Evolutionary conservation across 2,329 filamentous ascomycete genomes (phyloP), one percentile per base, ranked within the genome.

Genomic region (Rugonectria rugulosa): DNA sequence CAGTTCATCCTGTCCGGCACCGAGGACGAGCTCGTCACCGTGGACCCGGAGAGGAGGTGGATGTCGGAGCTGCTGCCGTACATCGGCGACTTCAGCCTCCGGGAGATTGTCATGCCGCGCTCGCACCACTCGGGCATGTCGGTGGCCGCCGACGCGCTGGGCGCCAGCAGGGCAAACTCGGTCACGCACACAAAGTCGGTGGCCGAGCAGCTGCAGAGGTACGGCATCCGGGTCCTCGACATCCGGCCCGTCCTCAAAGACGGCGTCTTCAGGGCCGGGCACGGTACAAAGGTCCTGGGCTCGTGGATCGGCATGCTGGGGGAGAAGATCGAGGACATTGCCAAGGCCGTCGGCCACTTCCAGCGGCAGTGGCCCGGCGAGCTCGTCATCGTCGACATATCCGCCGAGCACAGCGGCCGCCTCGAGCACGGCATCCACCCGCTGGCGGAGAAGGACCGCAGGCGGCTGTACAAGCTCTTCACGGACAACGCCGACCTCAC

Each of bases 341-440:
- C 72, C 11, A 41, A 60, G 5, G 53, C 59, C 3, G 57, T 72
- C 52, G 73, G 72, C 54, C 23, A 54, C 4, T 74, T 72, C 58
- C 70, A 67, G 41, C 24, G 53, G 0, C 34, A 66, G 6, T 40
- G 62, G 19, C 71, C 71, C 3, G 72, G 72, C 10, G 72, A 74
- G 56, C 61, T 74, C 40, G 62, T 70, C 63, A 72, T 74, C 50
- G 62, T 64, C 51, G 72, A 74, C 43, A 53, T 74, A 11, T 60
- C 70, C 29, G 37, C 56, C 24, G 8, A 7, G 3, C 59, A 64
- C 2, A 48, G 44, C 20, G 56, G 53, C 31, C 45, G 37, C 17
- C 9, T 55, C 10, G 34, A 43, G 3, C 15, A 38, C 12, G 43
- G 40, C 9, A 17, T 27, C 21, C 15, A 32, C 6, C n/a, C 21